Evolutionary conservation across 768 basidiomycete species (phyloP).

Genomic region (Rossbeevera mucosa): DNA sequence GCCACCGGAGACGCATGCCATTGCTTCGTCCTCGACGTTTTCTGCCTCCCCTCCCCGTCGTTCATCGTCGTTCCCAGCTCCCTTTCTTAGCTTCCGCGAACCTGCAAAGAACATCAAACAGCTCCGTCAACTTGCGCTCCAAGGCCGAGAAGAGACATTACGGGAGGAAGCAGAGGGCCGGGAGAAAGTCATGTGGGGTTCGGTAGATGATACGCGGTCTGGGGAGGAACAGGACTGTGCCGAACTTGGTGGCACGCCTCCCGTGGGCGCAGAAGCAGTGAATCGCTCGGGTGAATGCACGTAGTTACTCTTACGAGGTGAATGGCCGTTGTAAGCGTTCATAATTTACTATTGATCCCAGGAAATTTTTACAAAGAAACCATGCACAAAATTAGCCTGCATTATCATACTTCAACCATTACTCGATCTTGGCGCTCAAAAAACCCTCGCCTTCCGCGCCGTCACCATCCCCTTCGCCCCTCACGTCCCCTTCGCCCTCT

Average conservation of each 20-base stretch:
- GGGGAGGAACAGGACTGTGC: background rate
- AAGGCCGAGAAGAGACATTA: constrained; percentile 41
- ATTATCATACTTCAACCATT: background rate
- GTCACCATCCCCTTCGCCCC: constrained; percentile 17
- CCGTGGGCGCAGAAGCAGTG: background rate
- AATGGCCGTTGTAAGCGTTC: no score
- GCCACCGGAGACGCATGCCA: background rate
- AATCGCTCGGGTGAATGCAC: background rate
- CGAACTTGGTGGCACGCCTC: background rate
- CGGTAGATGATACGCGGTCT: constrained; percentile 2
- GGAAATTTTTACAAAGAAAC: background rate
- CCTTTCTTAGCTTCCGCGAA: constrained; percentile 29
- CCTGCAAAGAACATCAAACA: constrained; percentile 33
- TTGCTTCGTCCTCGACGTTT: background rate
- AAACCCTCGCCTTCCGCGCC: constrained; percentile 32
- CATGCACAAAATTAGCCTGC: background rate
- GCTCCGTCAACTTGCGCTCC: constrained; percentile 45
- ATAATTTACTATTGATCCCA: background rate
- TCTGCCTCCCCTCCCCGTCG: background rate
- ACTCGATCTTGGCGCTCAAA: constrained; percentile 25
- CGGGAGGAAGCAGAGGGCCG: constrained; percentile 38
- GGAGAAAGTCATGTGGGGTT: constrained; percentile 43
- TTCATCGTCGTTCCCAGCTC: constrained; percentile 13
- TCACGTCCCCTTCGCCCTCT: constrained; percentile 18
- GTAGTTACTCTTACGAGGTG: background rate